A percentile compares a stretch with the other conserved stretches of the same genome.
Conservation (phyloP, 2,329 filamentous ascomycete genomes). For the Arthrinium phaeospermum region DNA sequence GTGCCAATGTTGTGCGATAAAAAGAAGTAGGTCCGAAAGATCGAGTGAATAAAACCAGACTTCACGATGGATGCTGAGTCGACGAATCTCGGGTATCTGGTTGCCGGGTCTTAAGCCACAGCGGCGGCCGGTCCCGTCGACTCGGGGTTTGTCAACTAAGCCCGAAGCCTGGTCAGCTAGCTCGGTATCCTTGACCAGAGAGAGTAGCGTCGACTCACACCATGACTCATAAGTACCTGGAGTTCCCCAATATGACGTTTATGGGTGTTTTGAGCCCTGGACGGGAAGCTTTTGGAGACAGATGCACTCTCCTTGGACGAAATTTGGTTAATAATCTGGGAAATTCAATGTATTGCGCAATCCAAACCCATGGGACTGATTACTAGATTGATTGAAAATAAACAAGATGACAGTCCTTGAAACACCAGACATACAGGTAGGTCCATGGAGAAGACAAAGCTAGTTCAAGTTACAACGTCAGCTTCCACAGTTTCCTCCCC, state of each 20-base stretch:
- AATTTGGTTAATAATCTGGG: not conserved
- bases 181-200: not conserved
- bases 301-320: not conserved
- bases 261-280: too few relatives aligned
- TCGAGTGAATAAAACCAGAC: not conserved
- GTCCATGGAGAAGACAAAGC: not conserved
- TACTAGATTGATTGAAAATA: not conserved
- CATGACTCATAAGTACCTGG: not conserved
- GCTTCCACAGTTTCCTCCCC: conserved; percentile 30
- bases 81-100: not conserved
- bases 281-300: not conserved
- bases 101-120: not conserved
- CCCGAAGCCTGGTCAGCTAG: not conserved
- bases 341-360: not conserved
- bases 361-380: not conserved
- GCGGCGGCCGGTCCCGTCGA: not conserved
- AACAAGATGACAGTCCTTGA: not conserved
- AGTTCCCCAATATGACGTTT: not conserved
- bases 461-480: conserved; percentile 18
- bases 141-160: not conserved
- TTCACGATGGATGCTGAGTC: not conserved
- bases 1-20: not conserved
- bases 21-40: not conserved
- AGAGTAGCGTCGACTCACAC: not conserved
- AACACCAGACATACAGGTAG: not conserved